A percentile compares a stretch with the other conserved stretches of the same genome.
phyloP scores from a whole-genome alignment of 805 yeast species.

The Metschnikowia lachancei region DNA sequence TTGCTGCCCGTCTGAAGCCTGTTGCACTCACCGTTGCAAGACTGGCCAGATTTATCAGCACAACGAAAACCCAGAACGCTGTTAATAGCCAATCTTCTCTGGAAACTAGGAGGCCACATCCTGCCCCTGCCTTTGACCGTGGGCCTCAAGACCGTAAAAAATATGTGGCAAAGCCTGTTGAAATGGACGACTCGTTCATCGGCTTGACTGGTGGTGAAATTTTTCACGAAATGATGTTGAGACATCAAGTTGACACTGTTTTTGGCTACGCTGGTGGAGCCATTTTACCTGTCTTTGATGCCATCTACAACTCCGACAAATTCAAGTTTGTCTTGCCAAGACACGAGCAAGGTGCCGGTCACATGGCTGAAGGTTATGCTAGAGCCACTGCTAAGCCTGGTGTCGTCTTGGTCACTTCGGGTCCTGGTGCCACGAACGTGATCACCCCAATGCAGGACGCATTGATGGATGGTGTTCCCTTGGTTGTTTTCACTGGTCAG shows the following conservation, averaged over 20 bases:
- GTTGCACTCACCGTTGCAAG: conserved; percentile 11
- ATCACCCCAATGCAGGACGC: conserved; percentile 99
- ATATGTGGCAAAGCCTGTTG: conserved; percentile 6
- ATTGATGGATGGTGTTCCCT: conserved; percentile 92
- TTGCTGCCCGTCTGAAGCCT: conserved; percentile 14
- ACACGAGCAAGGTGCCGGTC: conserved; percentile 99
- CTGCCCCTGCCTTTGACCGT: conserved; percentile 53
- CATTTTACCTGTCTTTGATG: conserved; percentile 95
- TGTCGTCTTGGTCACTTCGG: conserved; percentile 96
- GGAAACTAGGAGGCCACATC: conserved; percentile 36
- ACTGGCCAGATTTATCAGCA: conserved; percentile 30
- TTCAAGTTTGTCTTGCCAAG: conserved; percentile 91
- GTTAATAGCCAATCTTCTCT: conserved; percentile 24
- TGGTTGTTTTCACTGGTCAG: conserved; percentile 96
- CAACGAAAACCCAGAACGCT: conserved; percentile 30
- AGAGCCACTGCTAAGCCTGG: conserved; percentile 95
- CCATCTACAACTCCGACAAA: conserved; percentile 85
- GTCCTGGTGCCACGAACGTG: conserved; percentile 98
- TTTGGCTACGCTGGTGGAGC: conserved; percentile 99
- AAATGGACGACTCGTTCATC: conserved; percentile 81
- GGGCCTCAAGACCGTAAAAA: conserved; percentile 18
- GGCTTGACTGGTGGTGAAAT: conserved; percentile 98
- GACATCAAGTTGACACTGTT: conserved; percentile 92
- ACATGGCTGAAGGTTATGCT: conserved; percentile 99
- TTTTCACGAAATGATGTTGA: conserved; percentile 97